These are phyloP conservation scores for Blumeria hordei DNA, from an alignment of 2,329 filamentous ascomycete genomes.

Conservation along the genomic window DNA sequence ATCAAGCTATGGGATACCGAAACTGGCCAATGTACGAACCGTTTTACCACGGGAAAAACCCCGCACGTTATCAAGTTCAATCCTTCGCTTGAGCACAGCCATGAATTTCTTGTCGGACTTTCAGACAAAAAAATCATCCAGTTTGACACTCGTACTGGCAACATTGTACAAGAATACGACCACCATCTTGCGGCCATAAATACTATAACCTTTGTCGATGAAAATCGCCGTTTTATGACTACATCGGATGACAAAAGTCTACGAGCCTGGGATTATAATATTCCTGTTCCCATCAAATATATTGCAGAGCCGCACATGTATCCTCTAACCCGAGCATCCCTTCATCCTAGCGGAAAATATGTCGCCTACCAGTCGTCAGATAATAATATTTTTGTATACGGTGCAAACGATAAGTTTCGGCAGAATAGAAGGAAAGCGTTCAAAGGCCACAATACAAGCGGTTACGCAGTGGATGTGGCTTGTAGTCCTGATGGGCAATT, in stretches of 20 bases:
- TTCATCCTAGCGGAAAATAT: slow-evolving; percentile 79
- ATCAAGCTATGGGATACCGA: slow-evolving; percentile 99
- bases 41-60: slow-evolving; percentile 83
- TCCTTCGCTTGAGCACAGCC: slow-evolving; percentile 46
- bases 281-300: slow-evolving; percentile 95
- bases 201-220: slow-evolving; percentile 88
- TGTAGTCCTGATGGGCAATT: slow-evolving; percentile 85
- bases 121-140: slow-evolving; percentile 98
- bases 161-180: slow-evolving; percentile 90
- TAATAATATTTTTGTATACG: slow-evolving; percentile 93
- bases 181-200: slow-evolving; percentile 96
- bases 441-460: slow-evolving; percentile 85
- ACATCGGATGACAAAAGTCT: slow-evolving; percentile 94
- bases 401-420: slow-evolving; percentile 80
- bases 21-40: slow-evolving; percentile 65
- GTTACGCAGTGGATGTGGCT: slow-evolving; percentile 73
- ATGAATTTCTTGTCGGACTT: slow-evolving; percentile 92
- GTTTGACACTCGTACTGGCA: slow-evolving; percentile 61
- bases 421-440: slow-evolving; percentile 96
- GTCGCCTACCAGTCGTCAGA: slow-evolving; percentile 83
- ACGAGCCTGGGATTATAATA: slow-evolving; percentile 94
- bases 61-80: slow-evolving; percentile 92
- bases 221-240: slow-evolving; percentile 86
- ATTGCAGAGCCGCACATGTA: slow-evolving; percentile 98
- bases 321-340: slow-evolving; percentile 63